Conservation (phyloP, 2,329 filamentous ascomycete species). For the Beauveria varroae region DNA sequence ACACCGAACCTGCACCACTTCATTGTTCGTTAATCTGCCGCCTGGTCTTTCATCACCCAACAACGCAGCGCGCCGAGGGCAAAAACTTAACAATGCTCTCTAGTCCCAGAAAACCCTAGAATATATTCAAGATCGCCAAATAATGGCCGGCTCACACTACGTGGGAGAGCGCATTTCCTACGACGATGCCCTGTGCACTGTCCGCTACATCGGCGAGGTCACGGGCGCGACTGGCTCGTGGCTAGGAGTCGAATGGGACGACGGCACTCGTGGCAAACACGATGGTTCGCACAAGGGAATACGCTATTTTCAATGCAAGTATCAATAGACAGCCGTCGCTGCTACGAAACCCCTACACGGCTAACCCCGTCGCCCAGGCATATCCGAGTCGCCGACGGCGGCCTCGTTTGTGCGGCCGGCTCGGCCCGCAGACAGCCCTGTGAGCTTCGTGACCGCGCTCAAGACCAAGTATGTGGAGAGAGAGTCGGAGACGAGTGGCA, state of each 20-base stretch:
- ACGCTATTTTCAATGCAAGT: conserved; percentile 75
- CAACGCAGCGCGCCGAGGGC: neutral
- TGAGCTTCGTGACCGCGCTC: conserved; percentile 72
- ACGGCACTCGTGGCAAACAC: conserved; percentile 79
- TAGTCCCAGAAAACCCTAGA: neutral
- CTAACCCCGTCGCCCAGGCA: conserved; percentile 33
- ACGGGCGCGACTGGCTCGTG: conserved; percentile 69
- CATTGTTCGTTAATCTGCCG: conserved; percentile 15
- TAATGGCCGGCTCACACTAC: conserved; percentile 34
- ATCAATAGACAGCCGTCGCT: neutral
- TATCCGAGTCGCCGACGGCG: conserved; percentile 57
- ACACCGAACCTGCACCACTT: neutral
- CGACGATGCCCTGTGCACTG: conserved; percentile 68
- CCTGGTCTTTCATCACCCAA: conserved; percentile 10
- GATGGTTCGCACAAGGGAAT: conserved; percentile 72
- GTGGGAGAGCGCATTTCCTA: conserved; percentile 75
- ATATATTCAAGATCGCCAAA: neutral
- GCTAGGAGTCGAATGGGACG: conserved; percentile 97
- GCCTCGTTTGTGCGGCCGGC: conserved; percentile 83
- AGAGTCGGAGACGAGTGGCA: conserved; percentile 25
- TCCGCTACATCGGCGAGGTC: conserved; percentile 75
- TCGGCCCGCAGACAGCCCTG: conserved; percentile 58
- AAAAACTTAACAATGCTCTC: neutral
- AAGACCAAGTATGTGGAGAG: conserved; percentile 69
- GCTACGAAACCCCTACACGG: neutral